These are phyloP conservation scores for Circinella umbellata DNA, from an alignment of 371 early-diverging fungal genomes.

Conservation along the genomic window DNA sequence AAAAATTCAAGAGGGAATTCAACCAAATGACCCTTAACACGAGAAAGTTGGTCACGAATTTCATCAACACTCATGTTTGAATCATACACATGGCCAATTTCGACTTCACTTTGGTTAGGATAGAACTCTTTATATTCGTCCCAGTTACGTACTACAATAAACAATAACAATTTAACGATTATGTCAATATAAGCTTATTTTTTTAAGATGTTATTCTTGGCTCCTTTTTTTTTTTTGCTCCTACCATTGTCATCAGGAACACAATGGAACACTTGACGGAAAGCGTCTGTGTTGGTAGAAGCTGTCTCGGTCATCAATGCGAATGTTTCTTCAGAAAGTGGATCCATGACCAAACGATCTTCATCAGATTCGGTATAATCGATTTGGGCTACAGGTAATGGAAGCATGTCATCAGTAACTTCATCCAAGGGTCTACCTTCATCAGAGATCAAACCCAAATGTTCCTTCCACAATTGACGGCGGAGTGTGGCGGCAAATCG, in stretches of 20 bases:
- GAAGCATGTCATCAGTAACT: constrained; percentile 53
- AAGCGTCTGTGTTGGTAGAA: constrained; percentile 60
- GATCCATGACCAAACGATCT: constrained; percentile 60
- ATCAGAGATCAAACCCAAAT: constrained; percentile 72
- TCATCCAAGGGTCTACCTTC: constrained; percentile 40
- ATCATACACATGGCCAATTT: constrained; percentile 45
- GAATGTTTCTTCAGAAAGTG: constrained; percentile 60
- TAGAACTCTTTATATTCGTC: constrained; percentile 69
- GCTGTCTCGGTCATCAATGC: constrained; percentile 62
- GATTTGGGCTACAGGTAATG: constrained; percentile 48
- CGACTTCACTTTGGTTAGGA: constrained; percentile 39
- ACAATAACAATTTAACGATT: not conserved
- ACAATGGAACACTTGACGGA: constrained; percentile 74
- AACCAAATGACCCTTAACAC: constrained; percentile 71
- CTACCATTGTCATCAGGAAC: constrained; percentile 75
- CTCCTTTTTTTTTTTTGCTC: not conserved
- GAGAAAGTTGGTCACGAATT: constrained; percentile 45
- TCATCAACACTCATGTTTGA: constrained; percentile 39
- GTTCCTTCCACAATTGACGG: constrained; percentile 83
- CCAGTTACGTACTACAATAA: constrained; percentile 59
- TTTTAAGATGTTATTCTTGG: not conserved
- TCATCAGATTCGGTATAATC: constrained; percentile 42
- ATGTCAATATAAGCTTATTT: not conserved
- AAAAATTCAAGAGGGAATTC: constrained; percentile 78
- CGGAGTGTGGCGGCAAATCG: constrained; percentile 78